Conservation (phyloP, 1,284 basidiomycete species). For the Sanghuangporus weigelae region DNA sequence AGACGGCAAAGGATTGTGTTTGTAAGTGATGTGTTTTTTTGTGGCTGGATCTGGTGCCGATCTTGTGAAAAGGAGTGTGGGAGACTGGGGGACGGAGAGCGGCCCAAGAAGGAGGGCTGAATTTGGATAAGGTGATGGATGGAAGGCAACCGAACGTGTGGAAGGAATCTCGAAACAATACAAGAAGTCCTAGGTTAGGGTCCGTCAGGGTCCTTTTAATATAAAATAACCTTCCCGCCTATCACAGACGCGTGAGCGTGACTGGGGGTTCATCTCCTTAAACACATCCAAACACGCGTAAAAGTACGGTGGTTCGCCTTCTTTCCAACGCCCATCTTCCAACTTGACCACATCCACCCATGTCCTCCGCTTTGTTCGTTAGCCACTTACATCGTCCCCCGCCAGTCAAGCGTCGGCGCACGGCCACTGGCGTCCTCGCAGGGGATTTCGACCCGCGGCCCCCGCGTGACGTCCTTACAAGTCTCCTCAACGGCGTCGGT, state of each 20-base stretch:
- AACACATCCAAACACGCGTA: slow-evolving; percentile 11
- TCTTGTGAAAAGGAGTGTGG: slow-evolving; percentile 7
- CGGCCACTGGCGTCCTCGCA: slow-evolving; percentile 67
- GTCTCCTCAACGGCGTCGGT: slow-evolving; percentile 66
- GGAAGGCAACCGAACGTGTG: background rate
- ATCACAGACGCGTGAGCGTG: slow-evolving; percentile 4
- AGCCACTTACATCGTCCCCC: background rate
- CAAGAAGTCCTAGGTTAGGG: slow-evolving; percentile 2
- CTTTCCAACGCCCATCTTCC: background rate
- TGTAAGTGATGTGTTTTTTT: background rate
- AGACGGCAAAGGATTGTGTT: background rate
- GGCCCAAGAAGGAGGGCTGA: slow-evolving; percentile 1
- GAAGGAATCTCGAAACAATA: background rate
- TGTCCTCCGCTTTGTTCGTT: background rate
- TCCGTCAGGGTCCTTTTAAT: background rate
- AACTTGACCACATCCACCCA: background rate
- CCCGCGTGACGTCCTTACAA: slow-evolving; percentile 67
- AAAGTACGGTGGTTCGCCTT: background rate
- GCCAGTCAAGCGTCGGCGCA: slow-evolving; percentile 47
- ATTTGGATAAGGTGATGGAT: background rate
- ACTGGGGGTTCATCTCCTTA: slow-evolving; percentile 4
- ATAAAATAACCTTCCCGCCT: slow-evolving; percentile 10
- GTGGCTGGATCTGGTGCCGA: slow-evolving; percentile 1
- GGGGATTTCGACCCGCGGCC: slow-evolving; percentile 65
- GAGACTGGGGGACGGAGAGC: background rate